Evolutionary conservation across 306 rosid species (phyloP).

Genomic region (Pueraria montana): DNA sequence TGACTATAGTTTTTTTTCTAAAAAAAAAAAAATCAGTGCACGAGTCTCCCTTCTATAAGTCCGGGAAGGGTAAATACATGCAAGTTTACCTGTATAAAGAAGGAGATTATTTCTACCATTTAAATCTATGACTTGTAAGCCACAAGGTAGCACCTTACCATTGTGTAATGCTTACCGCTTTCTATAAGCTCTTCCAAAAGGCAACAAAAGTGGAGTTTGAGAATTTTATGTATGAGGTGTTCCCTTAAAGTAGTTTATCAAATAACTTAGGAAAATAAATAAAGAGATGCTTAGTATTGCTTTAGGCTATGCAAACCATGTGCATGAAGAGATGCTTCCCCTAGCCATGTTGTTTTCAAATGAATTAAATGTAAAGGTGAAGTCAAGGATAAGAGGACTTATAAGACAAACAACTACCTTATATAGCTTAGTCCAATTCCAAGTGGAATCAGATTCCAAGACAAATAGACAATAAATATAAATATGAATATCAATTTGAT

Average conservation of each 20-base stretch:
- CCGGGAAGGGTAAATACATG: too few species aligned
- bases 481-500: slow-evolving; percentile 39
- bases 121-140: background rate
- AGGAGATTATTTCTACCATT: background rate
- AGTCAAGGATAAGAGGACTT: slow-evolving; percentile 60
- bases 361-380: slow-evolving; percentile 47
- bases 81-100: background rate
- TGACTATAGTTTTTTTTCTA: background rate
- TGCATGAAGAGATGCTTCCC: slow-evolving; percentile 59
- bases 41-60: too few species aligned
- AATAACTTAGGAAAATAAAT: slow-evolving; percentile 44
- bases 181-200: background rate
- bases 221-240: background rate
- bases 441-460: slow-evolving; percentile 65
- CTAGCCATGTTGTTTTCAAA: slow-evolving; percentile 52
- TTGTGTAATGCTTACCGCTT: background rate
- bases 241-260: background rate
- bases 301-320: slow-evolving; percentile 45
- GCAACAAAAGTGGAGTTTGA: background rate
- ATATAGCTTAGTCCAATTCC: slow-evolving; percentile 27
- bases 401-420: slow-evolving; percentile 40
- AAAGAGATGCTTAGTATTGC: slow-evolving; percentile 42
- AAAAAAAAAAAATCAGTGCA: too few species aligned
- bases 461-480: slow-evolving; percentile 39
- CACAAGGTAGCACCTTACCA: background rate